Conservation (phyloP, 129 eudicot genomes). For the Flaveria bidentis region DNA sequence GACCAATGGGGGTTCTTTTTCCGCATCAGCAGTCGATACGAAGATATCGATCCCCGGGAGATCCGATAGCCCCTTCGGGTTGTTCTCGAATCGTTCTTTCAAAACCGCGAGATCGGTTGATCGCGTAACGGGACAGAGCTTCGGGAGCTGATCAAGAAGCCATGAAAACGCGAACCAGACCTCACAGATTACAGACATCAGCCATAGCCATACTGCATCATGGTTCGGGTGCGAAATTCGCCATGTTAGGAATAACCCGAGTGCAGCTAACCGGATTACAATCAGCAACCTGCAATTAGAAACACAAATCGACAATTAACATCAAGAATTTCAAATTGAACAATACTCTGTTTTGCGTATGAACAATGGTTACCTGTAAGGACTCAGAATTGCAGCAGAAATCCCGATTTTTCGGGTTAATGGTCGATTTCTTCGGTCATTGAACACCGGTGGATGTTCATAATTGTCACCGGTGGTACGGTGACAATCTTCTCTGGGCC, state of each 20-base stretch:
- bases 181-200: constrained; percentile 91
- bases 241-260: constrained; percentile 84
- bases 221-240: constrained; percentile 84
- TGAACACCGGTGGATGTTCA: constrained; percentile 76
- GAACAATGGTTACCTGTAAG: constrained; percentile 67
- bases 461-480: constrained; percentile 44
- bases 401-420: constrained; percentile 87
- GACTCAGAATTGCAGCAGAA: constrained; percentile 91
- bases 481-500: constrained; percentile 86
- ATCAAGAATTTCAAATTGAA: not conserved
- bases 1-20: constrained; percentile 60
- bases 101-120: constrained; percentile 82
- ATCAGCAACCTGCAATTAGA: constrained; percentile 66
- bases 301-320: not conserved
- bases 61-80: constrained; percentile 81
- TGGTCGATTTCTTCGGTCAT: constrained; percentile 74
- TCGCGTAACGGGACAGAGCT: constrained; percentile 86
- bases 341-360: too few relatives aligned
- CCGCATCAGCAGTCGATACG: constrained; percentile 71
- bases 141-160: constrained; percentile 96
- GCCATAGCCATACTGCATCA: constrained; percentile 95
- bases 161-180: constrained; percentile 96
- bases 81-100: constrained; percentile 74
- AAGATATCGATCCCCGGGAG: constrained; percentile 79
- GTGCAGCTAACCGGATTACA: constrained; percentile 76